Conservation (phyloP, 768 basidiomycete genomes). For the Kwoniella pini region DNA sequence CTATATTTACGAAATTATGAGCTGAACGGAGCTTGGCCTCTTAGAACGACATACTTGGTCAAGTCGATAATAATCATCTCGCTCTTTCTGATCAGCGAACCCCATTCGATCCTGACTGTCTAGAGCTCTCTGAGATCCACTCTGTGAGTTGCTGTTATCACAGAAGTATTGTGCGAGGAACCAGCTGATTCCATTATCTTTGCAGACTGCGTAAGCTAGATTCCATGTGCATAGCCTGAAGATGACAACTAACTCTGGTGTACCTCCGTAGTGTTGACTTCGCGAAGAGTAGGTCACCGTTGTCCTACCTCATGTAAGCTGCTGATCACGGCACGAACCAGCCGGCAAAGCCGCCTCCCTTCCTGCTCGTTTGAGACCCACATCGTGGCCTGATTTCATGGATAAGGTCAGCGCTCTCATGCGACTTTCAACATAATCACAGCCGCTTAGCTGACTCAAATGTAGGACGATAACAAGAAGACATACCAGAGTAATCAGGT, state of each 20-base stretch:
- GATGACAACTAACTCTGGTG: neutral
- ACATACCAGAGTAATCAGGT: slow-evolving; percentile 44
- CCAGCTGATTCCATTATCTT: slow-evolving; percentile 11
- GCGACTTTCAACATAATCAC: neutral
- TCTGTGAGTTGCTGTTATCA: slow-evolving; percentile 40
- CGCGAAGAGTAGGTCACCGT: slow-evolving; percentile 46
- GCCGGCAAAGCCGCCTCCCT: slow-evolving; percentile 46
- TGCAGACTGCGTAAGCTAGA: slow-evolving; percentile 33
- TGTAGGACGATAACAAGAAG: slow-evolving; percentile 32
- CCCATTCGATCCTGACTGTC: slow-evolving; percentile 35
- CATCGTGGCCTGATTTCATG: slow-evolving; percentile 53
- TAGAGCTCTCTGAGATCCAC: slow-evolving; percentile 46
- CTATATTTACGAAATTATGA: neutral
- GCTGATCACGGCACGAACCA: slow-evolving; percentile 1
- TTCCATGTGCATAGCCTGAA: neutral
- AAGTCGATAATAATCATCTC: slow-evolving; percentile 50
- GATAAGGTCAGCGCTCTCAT: slow-evolving; percentile 49
- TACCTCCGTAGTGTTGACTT: slow-evolving; percentile 54
- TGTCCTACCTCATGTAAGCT: too few species aligned
- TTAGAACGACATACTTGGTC: slow-evolving; percentile 53
- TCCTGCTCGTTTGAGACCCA: slow-evolving; percentile 28
- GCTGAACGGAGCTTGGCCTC: neutral
- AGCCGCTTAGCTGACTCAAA: neutral
- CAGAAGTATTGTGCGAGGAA: too few species aligned
- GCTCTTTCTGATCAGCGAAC: slow-evolving; percentile 37